A percentile compares a stretch with the other conserved stretches of the same genome.
phyloP scores from a whole-genome alignment of 2,329 filamentous ascomycete species.

The Graphilbum fragrans region DNA sequence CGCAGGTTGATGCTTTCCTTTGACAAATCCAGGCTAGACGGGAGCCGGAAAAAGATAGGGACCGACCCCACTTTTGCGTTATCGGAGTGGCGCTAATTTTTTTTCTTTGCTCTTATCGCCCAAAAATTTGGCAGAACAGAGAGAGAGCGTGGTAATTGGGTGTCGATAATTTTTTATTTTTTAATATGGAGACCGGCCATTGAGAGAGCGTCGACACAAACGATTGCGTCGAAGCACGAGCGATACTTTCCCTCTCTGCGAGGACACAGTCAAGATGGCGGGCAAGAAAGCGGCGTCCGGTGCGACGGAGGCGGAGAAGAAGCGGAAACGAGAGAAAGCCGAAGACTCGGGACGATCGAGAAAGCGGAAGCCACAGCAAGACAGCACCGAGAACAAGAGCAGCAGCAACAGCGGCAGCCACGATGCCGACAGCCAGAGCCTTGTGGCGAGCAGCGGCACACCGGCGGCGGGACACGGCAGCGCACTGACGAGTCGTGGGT shows the following conservation, averaged over 20 bases:
- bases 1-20: no score
- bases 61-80: constrained; percentile 7
- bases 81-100: constrained; percentile 5
- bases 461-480: no score
- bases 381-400: not conserved
- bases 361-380: constrained; percentile 7
- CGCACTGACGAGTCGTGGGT: no score
- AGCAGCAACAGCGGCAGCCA: not conserved
- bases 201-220: not conserved
- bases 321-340: constrained; percentile 20
- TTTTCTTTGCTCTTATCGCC: constrained; percentile 8
- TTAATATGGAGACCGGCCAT: no score
- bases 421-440: no score
- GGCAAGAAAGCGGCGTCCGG: constrained; percentile 14
- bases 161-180: not conserved
- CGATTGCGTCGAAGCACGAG: not conserved
- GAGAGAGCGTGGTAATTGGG: no score
- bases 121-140: not conserved
- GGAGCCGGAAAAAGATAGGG: constrained; percentile 8
- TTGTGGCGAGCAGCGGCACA: no score
- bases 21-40: no score
- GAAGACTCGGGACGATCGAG: constrained; percentile 12
- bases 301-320: constrained; percentile 17
- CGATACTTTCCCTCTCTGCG: not conserved
- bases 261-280: constrained; percentile 3